Percentiles rank a stretch among this genome's conserved stretches.
Conservation (phyloP, 305 asterid genomes). For the Fraxinus xanthoxyloides region DNA sequence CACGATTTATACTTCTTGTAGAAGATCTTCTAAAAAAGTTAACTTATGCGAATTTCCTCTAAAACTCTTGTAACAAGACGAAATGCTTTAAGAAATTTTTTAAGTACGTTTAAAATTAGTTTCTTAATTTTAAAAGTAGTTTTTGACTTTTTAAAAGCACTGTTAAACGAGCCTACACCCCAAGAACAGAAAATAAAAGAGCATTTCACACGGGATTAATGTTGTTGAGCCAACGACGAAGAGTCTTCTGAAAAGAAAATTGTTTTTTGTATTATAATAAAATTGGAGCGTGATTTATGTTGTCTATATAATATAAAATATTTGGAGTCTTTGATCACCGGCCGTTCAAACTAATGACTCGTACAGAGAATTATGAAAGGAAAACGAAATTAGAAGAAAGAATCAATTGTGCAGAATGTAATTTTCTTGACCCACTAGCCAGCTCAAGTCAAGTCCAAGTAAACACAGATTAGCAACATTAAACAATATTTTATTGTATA, state of each 20-base stretch:
- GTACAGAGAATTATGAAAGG: background rate
- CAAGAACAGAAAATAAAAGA: background rate
- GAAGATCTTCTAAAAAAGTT: background rate
- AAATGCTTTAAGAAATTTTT: too few species aligned
- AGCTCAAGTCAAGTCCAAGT: background rate
- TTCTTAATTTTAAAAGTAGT: background rate
- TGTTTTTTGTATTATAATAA: background rate
- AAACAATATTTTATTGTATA: background rate
- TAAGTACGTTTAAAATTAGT: too few species aligned
- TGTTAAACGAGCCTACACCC: background rate
- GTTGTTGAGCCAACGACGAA: background rate
- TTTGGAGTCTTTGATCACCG: background rate
- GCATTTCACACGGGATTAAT: background rate
- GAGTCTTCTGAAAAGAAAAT: background rate
- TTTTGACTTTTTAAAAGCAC: background rate
- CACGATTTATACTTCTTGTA: background rate
- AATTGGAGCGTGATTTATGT: background rate
- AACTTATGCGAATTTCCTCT: background rate
- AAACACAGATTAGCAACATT: background rate
- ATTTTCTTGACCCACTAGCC: background rate
- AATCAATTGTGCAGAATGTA: background rate
- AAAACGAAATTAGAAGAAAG: background rate
- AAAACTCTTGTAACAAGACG: too few species aligned
- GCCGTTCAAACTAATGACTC: background rate
- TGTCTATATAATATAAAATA: background rate